Evolutionary conservation across 2,329 filamentous ascomycete genomes (phyloP).

Genomic region (Pseudogymnoascus sp.): DNA sequence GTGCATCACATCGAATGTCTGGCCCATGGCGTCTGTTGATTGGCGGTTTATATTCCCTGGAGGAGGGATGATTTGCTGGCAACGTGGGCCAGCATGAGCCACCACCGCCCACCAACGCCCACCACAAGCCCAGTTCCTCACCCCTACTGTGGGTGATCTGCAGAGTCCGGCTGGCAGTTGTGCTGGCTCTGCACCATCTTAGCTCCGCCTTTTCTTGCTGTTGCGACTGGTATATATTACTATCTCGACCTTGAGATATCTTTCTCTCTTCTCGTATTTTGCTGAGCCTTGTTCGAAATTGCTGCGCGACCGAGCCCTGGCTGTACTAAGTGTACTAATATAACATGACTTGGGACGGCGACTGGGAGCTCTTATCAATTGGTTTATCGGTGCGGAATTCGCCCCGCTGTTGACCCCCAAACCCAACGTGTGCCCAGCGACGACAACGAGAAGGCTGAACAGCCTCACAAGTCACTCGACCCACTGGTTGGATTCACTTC

Average conservation of each 20-base stretch:
- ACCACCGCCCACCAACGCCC: not conserved
- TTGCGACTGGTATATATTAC: constrained; percentile 4
- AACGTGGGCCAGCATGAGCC: constrained; percentile 10
- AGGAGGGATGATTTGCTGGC: constrained; percentile 10
- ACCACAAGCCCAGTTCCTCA: not conserved
- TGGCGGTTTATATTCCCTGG: constrained; percentile 6
- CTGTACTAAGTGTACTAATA: constrained; percentile 2
- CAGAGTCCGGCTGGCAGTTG: constrained; percentile 8
- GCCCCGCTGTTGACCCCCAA: constrained; percentile 11
- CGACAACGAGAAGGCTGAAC: constrained; percentile 7
- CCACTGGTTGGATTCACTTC: not conserved
- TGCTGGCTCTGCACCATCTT: constrained; percentile 7
- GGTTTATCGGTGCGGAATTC: constrained; percentile 11
- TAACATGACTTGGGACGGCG: constrained; percentile 8
- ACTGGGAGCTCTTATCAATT: constrained; percentile 11
- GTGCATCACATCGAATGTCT: constrained; percentile 3
- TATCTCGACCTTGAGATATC: not conserved
- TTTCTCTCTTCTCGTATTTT: constrained; percentile 6
- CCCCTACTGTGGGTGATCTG: constrained; percentile 6
- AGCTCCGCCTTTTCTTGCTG: not conserved
- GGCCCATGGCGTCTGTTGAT: not conserved
- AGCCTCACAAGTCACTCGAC: constrained; percentile 10
- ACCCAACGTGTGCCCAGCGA: constrained; percentile 1
- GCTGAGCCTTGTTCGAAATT: constrained; percentile 9
- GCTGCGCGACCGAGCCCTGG: constrained; percentile 1